phyloP scores from a whole-genome alignment of 192 early-diverging fungal species.

The Phycomyces blakesleeanus region DNA sequence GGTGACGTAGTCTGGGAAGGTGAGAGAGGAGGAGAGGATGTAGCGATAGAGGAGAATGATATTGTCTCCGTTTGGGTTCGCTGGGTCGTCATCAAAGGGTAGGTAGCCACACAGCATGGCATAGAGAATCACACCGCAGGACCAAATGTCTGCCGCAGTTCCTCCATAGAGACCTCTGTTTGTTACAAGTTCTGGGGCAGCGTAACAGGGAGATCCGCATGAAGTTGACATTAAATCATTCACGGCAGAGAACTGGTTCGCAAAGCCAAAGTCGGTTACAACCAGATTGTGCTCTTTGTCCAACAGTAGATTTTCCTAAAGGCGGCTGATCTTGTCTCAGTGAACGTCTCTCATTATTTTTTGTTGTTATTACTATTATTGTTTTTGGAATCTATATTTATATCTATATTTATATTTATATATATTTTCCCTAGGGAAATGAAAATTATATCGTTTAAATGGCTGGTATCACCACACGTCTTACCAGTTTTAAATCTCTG shows the following conservation, averaged over 20 bases:
- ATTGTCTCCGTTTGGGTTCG: constrained; percentile 85
- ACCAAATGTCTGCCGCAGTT: constrained; percentile 94
- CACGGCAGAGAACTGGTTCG: constrained; percentile 72
- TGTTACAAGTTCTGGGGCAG: constrained; percentile 95
- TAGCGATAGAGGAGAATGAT: constrained; percentile 77
- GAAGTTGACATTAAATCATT: constrained; percentile 86
- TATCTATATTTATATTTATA: too few relatives aligned
- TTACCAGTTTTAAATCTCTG: constrained; percentile 89
- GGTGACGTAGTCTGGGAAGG: constrained; percentile 84
- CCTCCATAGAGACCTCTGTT: constrained; percentile 92
- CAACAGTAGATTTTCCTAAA: constrained; percentile 88
- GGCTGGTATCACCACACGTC: constrained; percentile 23
- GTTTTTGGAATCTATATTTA: too few relatives aligned
- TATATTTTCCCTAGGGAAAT: too few relatives aligned
- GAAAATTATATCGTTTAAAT: too few relatives aligned
- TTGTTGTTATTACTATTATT: too few relatives aligned
- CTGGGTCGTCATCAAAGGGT: constrained; percentile 86
- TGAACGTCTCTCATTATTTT: not conserved
- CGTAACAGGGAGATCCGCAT: constrained; percentile 97
- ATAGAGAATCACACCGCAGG: constrained; percentile 94
- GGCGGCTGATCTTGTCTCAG: constrained; percentile 4
- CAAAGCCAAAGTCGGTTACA: constrained; percentile 98
- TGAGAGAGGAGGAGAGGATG: constrained; percentile 68
- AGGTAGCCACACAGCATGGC: constrained; percentile 87
- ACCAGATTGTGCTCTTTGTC: constrained; percentile 88